Base-by-base conservation (phyloP, 176 grass and related monocot species). In the Puya raimondii region DNA sequence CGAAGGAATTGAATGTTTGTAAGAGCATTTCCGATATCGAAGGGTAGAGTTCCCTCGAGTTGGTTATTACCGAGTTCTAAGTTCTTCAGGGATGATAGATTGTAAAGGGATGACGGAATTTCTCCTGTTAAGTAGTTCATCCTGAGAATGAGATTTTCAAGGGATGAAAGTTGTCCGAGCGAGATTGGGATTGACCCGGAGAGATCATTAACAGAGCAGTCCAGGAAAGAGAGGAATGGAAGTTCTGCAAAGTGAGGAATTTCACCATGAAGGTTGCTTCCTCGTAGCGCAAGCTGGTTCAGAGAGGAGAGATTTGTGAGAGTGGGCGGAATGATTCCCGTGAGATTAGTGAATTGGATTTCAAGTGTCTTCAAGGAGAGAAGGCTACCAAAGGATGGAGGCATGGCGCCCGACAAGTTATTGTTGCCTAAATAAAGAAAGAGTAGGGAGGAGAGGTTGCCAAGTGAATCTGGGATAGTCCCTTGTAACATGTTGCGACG, bases 331-430 rank as follows among this genome's bases (percentile, higher is more conserved):
- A 73, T 73, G 15, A 9, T 7, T 13, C 70, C 70, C 1, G 21
- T 47, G 53, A 73, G 18, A 5, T 10, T 12, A 23, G 58, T 73
- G 0, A 1, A 6, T 63, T 17, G 14, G n/a, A 73, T 3, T 12
- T 15, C 29, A 73, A 51, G 8, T 64, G 8, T 0, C 48, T 54
- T 65, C 1, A 81, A 51, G 27, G 74, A 78, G 12, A 17, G 2
- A 29, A 82, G 56, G 13, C 80, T 86, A 12, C 59, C 80, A 2
- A 90, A 9, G 50, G 64, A 66, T 47, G 53, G 23, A 33, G 87
- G 83, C 29, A 86, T 83, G 10, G 10, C 14, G 50, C 84, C 84
- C 15, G 54, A 64, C 10, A 86, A 16, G 9, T 53, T 4, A 17
- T 79, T 91, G 0, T 14, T 0, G 5, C 7, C 4, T 3, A 84